Conservation (phyloP, 352 stramenopile genomes). For the Thraustotheca clavata region DNA sequence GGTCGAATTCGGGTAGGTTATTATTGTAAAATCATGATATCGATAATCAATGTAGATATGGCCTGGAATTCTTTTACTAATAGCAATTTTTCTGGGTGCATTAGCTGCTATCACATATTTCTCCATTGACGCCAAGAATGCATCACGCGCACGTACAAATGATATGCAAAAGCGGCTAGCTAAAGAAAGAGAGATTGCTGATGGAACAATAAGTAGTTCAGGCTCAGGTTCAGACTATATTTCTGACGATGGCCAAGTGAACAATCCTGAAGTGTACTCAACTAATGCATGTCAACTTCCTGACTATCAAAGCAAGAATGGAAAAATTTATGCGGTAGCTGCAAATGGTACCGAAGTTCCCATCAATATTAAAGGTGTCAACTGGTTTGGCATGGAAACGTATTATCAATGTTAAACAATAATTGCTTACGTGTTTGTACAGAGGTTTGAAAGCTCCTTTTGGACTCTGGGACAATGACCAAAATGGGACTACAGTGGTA, state of each 20-base stretch:
- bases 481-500: slow-evolving; percentile 55
- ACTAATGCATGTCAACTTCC: slow-evolving; percentile 44
- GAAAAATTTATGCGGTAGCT: slow-evolving; percentile 42
- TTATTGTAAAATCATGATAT: neutral
- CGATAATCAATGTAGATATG: slow-evolving; percentile 21
- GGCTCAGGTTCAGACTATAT: slow-evolving; percentile 2
- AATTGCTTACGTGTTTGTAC: neutral
- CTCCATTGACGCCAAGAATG: slow-evolving; percentile 29
- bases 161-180: neutral
- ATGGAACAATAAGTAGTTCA: slow-evolving; percentile 18
- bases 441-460: slow-evolving; percentile 54
- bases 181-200: neutral
- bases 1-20: neutral
- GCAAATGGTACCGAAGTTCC: slow-evolving; percentile 58
- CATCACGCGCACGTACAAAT: slow-evolving; percentile 1
- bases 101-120: slow-evolving; percentile 38
- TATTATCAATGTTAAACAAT: neutral
- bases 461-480: slow-evolving; percentile 58
- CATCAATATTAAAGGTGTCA: slow-evolving; percentile 65
- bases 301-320: slow-evolving; percentile 73
- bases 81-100: slow-evolving; percentile 31
- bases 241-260: slow-evolving; percentile 35
- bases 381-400: slow-evolving; percentile 48
- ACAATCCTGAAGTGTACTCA: slow-evolving; percentile 56
- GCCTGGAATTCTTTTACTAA: slow-evolving; percentile 42